Percentiles rank a stretch among this genome's conserved stretches.
Evolutionary conservation across 176 grass and related monocot genomes (phyloP).

Genomic region (Carex myosuroides): DNA sequence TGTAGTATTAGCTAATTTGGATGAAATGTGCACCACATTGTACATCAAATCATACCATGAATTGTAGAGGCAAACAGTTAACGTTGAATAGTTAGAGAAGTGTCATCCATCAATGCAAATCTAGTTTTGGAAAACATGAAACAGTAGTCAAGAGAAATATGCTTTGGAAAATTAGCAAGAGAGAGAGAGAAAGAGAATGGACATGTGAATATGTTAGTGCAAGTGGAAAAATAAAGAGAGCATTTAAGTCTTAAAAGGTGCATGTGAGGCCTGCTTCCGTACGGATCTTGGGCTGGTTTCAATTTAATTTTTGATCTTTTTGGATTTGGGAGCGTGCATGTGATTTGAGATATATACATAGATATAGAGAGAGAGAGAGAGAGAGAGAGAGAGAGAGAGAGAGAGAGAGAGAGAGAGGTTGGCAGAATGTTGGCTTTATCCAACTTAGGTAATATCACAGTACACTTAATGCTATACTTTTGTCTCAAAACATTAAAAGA

Average conservation of each 20-base stretch:
- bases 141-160: not conserved
- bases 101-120: constrained; percentile 8
- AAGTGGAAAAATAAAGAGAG: not conserved
- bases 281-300: constrained; percentile 1
- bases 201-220: constrained; percentile 10
- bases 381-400: too few relatives aligned
- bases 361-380: not conserved
- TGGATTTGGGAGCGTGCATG: not conserved
- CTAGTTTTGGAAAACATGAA: not conserved
- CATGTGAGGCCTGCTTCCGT: constrained; percentile 16
- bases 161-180: not conserved
- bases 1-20: too few relatives aligned
- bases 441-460: not conserved
- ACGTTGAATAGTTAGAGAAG: not conserved
- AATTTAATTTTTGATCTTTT: constrained; percentile 22
- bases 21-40: too few relatives aligned
- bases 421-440: constrained; percentile 18
- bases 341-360: not conserved
- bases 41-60: too few relatives aligned
- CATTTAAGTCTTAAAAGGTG: constrained; percentile 16
- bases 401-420: not conserved
- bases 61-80: too few relatives aligned
- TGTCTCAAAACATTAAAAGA: not conserved
- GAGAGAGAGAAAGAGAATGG: not conserved
- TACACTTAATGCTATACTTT: not conserved